Evolutionary conservation across 116 monocot species (phyloP).

Genomic region (Papilionanthe hybrid): DNA sequence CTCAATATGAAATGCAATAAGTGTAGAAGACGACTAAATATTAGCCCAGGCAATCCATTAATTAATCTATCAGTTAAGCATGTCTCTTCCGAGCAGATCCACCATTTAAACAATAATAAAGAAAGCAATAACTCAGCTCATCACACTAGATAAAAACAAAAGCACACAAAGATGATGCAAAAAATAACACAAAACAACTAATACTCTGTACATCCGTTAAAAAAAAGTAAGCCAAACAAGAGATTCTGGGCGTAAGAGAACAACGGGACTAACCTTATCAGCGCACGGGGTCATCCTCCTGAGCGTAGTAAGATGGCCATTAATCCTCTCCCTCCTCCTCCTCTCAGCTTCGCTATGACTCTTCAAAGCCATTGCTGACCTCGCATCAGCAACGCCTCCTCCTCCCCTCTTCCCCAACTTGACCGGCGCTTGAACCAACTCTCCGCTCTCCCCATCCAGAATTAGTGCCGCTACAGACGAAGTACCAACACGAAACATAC

Average conservation of each 20-base stretch:
- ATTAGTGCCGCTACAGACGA: conserved; percentile 14
- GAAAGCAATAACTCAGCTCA: neutral
- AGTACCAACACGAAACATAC: neutral
- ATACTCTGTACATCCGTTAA: neutral
- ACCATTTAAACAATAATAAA: neutral
- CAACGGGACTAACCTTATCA: conserved; percentile 37
- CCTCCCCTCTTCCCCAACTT: conserved; percentile 16
- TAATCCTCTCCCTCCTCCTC: conserved; percentile 69
- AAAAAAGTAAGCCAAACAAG: neutral
- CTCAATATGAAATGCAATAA: no score
- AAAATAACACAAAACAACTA: neutral
- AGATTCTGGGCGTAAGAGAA: neutral
- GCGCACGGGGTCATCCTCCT: conserved; percentile 44
- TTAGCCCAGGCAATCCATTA: no score
- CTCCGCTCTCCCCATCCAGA: conserved; percentile 37
- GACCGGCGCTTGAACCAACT: conserved; percentile 25
- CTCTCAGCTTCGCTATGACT: conserved; percentile 73
- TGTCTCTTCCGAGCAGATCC: neutral
- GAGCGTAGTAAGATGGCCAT: conserved; percentile 50
- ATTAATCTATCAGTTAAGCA: no score
- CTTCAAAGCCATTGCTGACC: conserved; percentile 47
- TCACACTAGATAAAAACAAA: neutral
- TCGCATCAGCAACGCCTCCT: conserved; percentile 15
- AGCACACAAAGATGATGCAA: neutral
- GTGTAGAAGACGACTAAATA: no score